Conservation (phyloP, 768 basidiomycete species). For the Roridomyces roridus region DNA sequence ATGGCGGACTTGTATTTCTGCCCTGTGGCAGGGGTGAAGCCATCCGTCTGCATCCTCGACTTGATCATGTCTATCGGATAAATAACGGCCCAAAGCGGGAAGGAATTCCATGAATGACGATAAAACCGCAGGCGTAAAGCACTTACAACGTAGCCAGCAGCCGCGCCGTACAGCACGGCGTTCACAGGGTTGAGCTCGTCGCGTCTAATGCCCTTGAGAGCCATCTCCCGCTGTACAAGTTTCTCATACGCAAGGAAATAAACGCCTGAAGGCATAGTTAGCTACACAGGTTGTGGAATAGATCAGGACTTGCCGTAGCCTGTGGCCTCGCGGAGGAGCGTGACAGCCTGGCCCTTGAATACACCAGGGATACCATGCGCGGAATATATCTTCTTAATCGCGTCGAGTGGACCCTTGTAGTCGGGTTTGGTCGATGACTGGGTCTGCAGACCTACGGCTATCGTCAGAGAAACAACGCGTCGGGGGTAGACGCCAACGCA, state of each 20-base stretch:
- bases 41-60: conserved; percentile 95
- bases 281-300: too few relatives aligned
- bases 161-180: conserved; percentile 86
- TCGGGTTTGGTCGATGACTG: conserved; percentile 79
- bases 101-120: conserved; percentile 10
- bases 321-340: conserved; percentile 80
- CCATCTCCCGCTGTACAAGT: conserved; percentile 86
- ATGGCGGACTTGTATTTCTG: conserved; percentile 85
- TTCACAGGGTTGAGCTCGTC: conserved; percentile 81
- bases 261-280: too few relatives aligned
- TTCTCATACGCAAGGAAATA: conserved; percentile 96
- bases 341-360: conserved; percentile 92
- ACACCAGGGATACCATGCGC: conserved; percentile 82
- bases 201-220: conserved; percentile 69
- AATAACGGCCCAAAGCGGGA: conserved; percentile 86
- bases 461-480: not conserved
- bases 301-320: conserved; percentile 89
- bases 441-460: conserved; percentile 83
- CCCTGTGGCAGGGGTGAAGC: conserved; percentile 74
- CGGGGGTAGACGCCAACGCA: conserved; percentile 44
- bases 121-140: not conserved
- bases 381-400: conserved; percentile 82
- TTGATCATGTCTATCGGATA: conserved; percentile 98
- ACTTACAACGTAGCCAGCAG: conserved; percentile 90
- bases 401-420: conserved; percentile 88